A percentile compares a stretch with the other conserved stretches of the same genome.
Evolutionary conservation across 2,329 filamentous ascomycete species (phyloP).

Genomic region (Alternaria ethzedia): DNA sequence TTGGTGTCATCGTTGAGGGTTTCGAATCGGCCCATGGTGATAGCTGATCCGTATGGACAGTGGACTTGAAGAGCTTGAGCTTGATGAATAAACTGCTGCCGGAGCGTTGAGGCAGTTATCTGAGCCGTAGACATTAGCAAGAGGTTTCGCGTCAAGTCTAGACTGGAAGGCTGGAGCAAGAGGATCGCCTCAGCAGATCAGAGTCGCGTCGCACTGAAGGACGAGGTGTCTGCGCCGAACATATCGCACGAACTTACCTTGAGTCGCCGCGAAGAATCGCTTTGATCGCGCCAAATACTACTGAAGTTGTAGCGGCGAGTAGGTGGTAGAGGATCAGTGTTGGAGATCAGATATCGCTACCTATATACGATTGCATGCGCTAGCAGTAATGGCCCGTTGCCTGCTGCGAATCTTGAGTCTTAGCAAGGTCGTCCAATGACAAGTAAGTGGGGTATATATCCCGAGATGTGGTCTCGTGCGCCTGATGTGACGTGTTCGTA

Average conservation of each 20-base stretch:
- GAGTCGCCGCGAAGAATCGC: background rate
- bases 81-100: background rate
- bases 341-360: background rate
- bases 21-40: constrained; percentile 39
- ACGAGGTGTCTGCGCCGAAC: background rate
- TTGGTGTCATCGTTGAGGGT: constrained; percentile 43
- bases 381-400: background rate
- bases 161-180: background rate
- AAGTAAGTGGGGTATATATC: background rate
- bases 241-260: background rate
- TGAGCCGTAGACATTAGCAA: background rate
- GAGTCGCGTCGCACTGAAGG: background rate
- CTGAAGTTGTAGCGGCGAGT: background rate
- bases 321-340: background rate
- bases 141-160: background rate
- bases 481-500: background rate
- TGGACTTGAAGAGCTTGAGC: background rate
- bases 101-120: background rate
- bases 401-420: background rate
- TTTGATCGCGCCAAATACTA: background rate
- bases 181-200: background rate
- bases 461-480: background rate
- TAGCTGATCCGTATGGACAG: background rate
- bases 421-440: background rate
- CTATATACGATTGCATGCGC: background rate